A percentile compares a stretch with the other conserved stretches of the same genome.
Evolutionary conservation across 805 yeast genomes (phyloP).

Genomic region (Lipomyces japonicus): DNA sequence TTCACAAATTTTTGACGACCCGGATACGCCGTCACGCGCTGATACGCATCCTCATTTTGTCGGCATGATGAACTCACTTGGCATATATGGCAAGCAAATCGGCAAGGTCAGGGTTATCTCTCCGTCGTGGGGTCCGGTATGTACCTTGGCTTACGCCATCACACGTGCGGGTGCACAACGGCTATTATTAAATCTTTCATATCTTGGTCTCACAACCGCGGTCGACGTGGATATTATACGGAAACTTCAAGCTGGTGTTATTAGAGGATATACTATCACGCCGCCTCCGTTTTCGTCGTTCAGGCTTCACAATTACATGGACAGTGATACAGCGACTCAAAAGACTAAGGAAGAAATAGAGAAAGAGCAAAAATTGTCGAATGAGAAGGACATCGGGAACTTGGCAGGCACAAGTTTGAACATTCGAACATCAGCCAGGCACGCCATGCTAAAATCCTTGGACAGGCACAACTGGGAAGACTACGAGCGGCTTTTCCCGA

Average conservation of each 20-base stretch:
- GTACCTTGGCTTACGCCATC: conserved; percentile 16
- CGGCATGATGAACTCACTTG: conserved; percentile 4
- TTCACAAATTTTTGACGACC: conserved; percentile 10
- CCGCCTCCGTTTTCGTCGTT: conserved; percentile 7
- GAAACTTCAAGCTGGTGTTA: conserved; percentile 3
- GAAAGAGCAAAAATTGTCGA: conserved; percentile 1
- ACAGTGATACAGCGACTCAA: conserved; percentile 1
- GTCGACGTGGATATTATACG: conserved; percentile 3
- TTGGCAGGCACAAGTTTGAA: conserved; percentile 3
- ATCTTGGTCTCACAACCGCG: conserved; percentile 3
- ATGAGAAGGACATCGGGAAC: conserved; percentile 4
- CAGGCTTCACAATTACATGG: conserved; percentile 5
- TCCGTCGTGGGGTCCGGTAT: conserved; percentile 18
- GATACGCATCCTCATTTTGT: conserved; percentile 6
- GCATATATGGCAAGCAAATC: conserved; percentile 10
- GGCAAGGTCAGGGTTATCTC: conserved; percentile 11
- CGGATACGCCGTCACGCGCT: conserved; percentile 10
- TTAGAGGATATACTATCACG: conserved; percentile 9
- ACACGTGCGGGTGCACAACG: conserved; percentile 10
- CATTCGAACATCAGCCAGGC: conserved; percentile 8
- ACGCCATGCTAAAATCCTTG: conserved; percentile 2
- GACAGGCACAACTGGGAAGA: conserved; percentile 6
- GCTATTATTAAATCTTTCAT: conserved; percentile 3
- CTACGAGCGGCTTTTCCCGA: conserved; percentile 2
- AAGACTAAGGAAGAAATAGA: neutral